phyloP scores from a whole-genome alignment of 306 rosid species.

The Casuarina equisetifolia region DNA sequence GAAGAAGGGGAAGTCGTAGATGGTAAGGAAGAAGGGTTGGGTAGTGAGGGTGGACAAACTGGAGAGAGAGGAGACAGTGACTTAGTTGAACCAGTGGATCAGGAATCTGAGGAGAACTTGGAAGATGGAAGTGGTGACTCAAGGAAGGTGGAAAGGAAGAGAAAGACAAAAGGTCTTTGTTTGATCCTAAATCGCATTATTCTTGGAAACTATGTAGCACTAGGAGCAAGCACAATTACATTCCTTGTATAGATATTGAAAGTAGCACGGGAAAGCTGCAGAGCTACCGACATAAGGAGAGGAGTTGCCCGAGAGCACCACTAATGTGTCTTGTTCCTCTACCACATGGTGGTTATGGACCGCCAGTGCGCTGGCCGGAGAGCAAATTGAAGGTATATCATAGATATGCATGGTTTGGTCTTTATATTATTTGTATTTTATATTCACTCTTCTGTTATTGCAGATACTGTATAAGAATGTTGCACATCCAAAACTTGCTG shows the following conservation, averaged over 20 bases:
- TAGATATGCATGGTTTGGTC: neutral
- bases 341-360: slow-evolving; percentile 60
- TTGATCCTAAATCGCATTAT: slow-evolving; percentile 71
- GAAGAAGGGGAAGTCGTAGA: slow-evolving; percentile 49
- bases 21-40: slow-evolving; percentile 43
- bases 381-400: slow-evolving; percentile 74
- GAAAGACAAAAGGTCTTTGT: slow-evolving; percentile 63
- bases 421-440: slow-evolving; percentile 11
- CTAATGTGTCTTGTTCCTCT: slow-evolving; percentile 87
- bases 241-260: slow-evolving; percentile 89
- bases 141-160: slow-evolving; percentile 35
- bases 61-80: slow-evolving; percentile 37
- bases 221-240: slow-evolving; percentile 89
- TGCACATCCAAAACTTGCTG: slow-evolving; percentile 86
- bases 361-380: slow-evolving; percentile 75
- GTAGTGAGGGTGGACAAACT: slow-evolving; percentile 37
- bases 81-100: slow-evolving; percentile 49
- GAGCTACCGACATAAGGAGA: slow-evolving; percentile 79
- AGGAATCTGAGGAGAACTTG: slow-evolving; percentile 47
- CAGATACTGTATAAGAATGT: slow-evolving; percentile 87
- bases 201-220: slow-evolving; percentile 72
- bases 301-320: slow-evolving; percentile 79
- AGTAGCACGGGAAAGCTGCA: slow-evolving; percentile 53
- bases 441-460: slow-evolving; percentile 40
- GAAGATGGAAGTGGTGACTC: slow-evolving; percentile 45